These are phyloP conservation scores for Tetrahymena elliotti DNA, from an alignment of 73 alveolate genomes.

Conservation along the genomic window DNA sequence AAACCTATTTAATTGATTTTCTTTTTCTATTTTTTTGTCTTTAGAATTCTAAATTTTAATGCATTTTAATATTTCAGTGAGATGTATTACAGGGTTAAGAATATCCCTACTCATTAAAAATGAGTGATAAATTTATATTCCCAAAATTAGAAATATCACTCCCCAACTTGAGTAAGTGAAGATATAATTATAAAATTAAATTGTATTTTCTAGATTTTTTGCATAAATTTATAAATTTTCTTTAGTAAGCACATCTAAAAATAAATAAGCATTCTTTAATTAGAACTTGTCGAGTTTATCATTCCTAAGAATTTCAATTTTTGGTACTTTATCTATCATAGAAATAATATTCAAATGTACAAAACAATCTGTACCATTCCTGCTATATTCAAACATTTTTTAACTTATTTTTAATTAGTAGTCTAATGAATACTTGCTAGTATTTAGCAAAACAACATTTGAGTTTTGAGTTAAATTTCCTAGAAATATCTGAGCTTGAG, in stretches of 20 bases:
- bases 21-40: no score
- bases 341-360: neutral
- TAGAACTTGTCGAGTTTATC: neutral
- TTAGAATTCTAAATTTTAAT: neutral
- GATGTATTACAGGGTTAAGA: neutral
- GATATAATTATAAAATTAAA: neutral
- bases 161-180: neutral
- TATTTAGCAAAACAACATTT: neutral
- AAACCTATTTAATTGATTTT: no score
- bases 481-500: neutral
- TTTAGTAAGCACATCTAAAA: neutral
- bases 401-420: neutral
- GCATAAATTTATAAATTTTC: neutral
- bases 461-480: neutral
- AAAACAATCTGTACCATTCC: neutral
- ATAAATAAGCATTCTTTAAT: neutral
- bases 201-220: neutral
- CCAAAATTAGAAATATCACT: neutral
- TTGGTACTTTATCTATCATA: neutral
- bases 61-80: neutral
- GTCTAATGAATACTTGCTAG: neutral
- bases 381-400: neutral
- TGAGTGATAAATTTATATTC: neutral
- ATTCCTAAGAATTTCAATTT: neutral
- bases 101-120: neutral